phyloP scores from a whole-genome alignment of 2,329 filamentous ascomycete species.

The Sarocladium oryzae region DNA sequence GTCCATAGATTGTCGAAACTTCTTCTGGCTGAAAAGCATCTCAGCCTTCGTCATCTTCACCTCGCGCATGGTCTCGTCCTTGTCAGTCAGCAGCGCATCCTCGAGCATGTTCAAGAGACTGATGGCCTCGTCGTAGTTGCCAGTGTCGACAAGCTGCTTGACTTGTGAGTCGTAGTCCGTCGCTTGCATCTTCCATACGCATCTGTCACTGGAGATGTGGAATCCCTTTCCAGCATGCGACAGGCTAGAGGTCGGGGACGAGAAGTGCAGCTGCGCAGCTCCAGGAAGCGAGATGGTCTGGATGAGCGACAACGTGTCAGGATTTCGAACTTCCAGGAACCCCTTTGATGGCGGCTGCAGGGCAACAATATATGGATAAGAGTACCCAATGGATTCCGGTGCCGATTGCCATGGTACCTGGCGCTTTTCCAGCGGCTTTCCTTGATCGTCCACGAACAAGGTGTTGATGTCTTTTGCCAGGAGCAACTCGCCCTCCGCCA shows the following conservation, averaged over 20 bases:
- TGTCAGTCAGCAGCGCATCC: slow-evolving; percentile 81
- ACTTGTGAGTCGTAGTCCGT: slow-evolving; percentile 88
- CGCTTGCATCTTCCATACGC: slow-evolving; percentile 93
- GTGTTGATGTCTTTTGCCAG: slow-evolving; percentile 98
- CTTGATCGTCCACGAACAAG: slow-evolving; percentile 79
- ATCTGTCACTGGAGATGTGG: slow-evolving; percentile 82
- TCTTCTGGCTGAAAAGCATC: slow-evolving; percentile 71
- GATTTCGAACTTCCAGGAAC: slow-evolving; percentile 83
- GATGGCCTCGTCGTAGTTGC: slow-evolving; percentile 82
- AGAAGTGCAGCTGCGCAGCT: slow-evolving; percentile 81
- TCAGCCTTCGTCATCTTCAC: slow-evolving; percentile 92
- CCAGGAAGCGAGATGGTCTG: slow-evolving; percentile 79
- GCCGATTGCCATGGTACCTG: slow-evolving; percentile 90
- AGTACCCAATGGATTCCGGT: slow-evolving; percentile 89
- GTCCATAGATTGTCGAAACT: slow-evolving; percentile 80
- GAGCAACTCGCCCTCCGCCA: slow-evolving; percentile 77
- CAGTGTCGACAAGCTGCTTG: slow-evolving; percentile 67
- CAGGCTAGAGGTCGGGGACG: slow-evolving; percentile 87
- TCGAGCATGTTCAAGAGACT: slow-evolving; percentile 86
- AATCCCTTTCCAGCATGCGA: slow-evolving; percentile 96
- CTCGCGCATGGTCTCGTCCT: slow-evolving; percentile 71
- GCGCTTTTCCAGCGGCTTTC: slow-evolving; percentile 72
- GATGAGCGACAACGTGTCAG: slow-evolving; percentile 81
- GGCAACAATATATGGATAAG: slow-evolving; percentile 89
- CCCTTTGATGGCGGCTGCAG: slow-evolving; percentile 80